Conservation (phyloP, 2,329 filamentous ascomycete species). For the Teratosphaeria gauchensis region DNA sequence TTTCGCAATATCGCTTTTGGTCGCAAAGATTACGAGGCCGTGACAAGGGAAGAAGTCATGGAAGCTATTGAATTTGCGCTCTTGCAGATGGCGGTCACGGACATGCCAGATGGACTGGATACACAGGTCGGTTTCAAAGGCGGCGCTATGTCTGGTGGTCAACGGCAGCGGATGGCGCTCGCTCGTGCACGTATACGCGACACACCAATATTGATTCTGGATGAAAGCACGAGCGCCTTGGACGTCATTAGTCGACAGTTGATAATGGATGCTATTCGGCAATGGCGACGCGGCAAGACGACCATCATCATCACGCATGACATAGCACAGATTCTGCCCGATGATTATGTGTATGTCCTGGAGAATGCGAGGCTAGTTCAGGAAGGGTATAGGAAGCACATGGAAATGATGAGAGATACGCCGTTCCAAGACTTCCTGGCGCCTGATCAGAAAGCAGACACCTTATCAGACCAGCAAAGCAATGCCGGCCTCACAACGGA, state of each 20-base stretch:
- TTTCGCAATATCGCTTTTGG: constrained; percentile 71
- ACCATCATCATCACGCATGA: constrained; percentile 94
- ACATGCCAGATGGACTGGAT: constrained; percentile 59
- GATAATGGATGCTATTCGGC: constrained; percentile 64
- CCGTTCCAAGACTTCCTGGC: constrained; percentile 25
- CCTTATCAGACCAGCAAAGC: constrained; percentile 2
- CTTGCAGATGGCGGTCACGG: constrained; percentile 56
- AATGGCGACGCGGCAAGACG: constrained; percentile 71
- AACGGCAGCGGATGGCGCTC: constrained; percentile 38
- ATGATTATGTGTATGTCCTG: constrained; percentile 74
- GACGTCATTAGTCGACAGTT: constrained; percentile 60
- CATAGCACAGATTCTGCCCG: constrained; percentile 58
- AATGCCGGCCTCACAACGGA: not conserved
- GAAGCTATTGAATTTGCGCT: constrained; percentile 57
- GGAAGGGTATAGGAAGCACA: constrained; percentile 52
- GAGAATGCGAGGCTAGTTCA: constrained; percentile 59
- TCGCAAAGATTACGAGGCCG: constrained; percentile 37
- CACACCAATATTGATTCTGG: constrained; percentile 70
- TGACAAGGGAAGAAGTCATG: constrained; percentile 47
- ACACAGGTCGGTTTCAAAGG: constrained; percentile 64
- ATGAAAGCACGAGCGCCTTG: constrained; percentile 79
- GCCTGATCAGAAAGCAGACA: constrained; percentile 10
- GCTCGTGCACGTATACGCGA: constrained; percentile 55
- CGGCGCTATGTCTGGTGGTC: constrained; percentile 43
- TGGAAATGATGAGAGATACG: constrained; percentile 33